phyloP scores from a whole-genome alignment of 2,329 filamentous ascomycete genomes.

The Aquanectria penicillioides region DNA sequence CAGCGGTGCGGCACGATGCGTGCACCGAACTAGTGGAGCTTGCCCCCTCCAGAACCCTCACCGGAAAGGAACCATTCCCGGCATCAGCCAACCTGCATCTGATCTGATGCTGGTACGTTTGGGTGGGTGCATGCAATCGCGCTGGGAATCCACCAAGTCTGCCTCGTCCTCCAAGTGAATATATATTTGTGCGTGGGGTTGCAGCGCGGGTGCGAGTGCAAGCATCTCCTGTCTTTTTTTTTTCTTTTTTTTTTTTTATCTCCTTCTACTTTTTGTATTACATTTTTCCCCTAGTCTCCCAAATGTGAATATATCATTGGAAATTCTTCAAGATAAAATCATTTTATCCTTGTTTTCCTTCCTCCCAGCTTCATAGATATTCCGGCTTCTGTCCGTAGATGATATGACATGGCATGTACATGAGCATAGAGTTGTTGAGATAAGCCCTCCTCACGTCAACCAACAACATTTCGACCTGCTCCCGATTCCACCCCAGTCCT shows the following conservation, averaged over 20 bases:
- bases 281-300: too few relatives aligned
- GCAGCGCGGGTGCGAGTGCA: too few relatives aligned
- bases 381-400: conserved; percentile 64
- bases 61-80: conserved; percentile 1
- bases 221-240: too few relatives aligned
- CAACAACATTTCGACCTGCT: conserved; percentile 60
- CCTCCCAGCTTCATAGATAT: conserved; percentile 4
- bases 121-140: too few relatives aligned
- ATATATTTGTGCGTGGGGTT: background rate
- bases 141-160: too few relatives aligned
- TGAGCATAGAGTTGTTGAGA: conserved; percentile 54
- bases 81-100: background rate
- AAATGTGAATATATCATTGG: background rate
- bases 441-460: conserved; percentile 60
- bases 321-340: background rate
- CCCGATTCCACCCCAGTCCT: conserved; percentile 57
- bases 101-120: background rate
- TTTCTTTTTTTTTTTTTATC: too few relatives aligned
- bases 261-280: too few relatives aligned
- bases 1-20: conserved; percentile 26
- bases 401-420: conserved; percentile 67
- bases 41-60: conserved; percentile 1
- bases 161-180: background rate
- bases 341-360: background rate
- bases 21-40: conserved; percentile 1